Conservation (phyloP, 768 basidiomycete species). For the Panellus pusillus region DNA sequence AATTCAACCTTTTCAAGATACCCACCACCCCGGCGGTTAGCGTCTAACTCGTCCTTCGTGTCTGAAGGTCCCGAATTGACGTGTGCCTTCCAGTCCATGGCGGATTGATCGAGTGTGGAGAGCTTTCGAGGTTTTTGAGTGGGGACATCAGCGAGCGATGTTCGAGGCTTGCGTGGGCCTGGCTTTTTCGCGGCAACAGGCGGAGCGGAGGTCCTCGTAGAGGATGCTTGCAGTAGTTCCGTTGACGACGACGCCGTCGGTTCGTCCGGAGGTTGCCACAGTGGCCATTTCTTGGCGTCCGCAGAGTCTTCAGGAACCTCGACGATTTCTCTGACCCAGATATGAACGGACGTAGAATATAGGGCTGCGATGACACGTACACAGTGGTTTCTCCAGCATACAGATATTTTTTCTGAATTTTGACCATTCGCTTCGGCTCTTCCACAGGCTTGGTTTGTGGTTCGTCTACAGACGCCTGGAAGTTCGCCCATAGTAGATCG, state of each 20-base stretch:
- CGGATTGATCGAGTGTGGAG: conserved; percentile 81
- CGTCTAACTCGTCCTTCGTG: conserved; percentile 70
- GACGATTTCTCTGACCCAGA: conserved; percentile 59
- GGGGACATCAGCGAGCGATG: conserved; percentile 54
- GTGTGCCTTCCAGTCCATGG: conserved; percentile 83
- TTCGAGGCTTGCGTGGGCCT: conserved; percentile 69
- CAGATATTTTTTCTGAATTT: conserved; percentile 65
- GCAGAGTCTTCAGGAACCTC: conserved; percentile 72
- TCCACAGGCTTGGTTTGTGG: conserved; percentile 20
- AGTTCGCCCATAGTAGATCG: conserved; percentile 64
- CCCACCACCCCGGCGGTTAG: conserved; percentile 71
- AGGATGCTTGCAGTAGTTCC: neutral
- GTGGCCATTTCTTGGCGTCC: conserved; percentile 77
- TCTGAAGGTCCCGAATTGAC: conserved; percentile 43
- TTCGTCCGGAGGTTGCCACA: conserved; percentile 35
- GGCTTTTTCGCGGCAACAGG: conserved; percentile 41
- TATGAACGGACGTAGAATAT: conserved; percentile 10
- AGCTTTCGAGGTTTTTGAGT: conserved; percentile 69
- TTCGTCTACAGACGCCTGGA: conserved; percentile 60
- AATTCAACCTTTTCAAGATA: conserved; percentile 88
- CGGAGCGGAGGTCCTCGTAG: conserved; percentile 14
- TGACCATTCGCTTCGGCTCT: conserved; percentile 47
- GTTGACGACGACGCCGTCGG: conserved; percentile 1
- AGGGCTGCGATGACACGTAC: conserved; percentile 43
- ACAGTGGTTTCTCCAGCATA: conserved; percentile 77